Base-by-base conservation (phyloP, 257 asterid species). In the Linderniella brevidens region DNA sequence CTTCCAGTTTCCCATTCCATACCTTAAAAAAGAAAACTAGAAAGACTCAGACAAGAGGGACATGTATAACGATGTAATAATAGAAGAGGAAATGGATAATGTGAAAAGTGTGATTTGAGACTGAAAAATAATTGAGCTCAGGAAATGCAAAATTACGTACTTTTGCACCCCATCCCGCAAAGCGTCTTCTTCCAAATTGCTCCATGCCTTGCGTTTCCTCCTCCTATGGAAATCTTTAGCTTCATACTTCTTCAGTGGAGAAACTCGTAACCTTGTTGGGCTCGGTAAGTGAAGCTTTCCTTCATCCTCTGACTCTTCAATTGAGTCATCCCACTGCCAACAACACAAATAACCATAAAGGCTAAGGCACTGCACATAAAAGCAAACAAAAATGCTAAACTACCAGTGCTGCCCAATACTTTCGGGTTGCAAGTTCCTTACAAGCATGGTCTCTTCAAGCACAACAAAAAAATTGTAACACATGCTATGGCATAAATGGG, bases 291-390 rank as follows among this genome's bases (percentile, higher is more conserved):
- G 62, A 62, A 49, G 16, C 64, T 61, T 50, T 45, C 18, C 48
- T 48, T 50, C 78, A 18, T 68, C 90, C 13, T 48, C 38, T 9
- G 63, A 50, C 41, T 14, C 58, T 1, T 70, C 82, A 29, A 50
- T 40, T 11, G 78, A 74, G 17, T 77, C 92, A 35, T 74, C 73
- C 87, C 93, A 75, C 96, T 86, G 76, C 62, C n/a, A n/a, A n/a
- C n/a, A 68, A 49, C 3, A 25, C 32, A 25, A 25, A 25, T 2
- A 25, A 25, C 6, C 32, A 25, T 2, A 3, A 25, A n/a, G n/a
- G n/a, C n/a, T 25, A 25, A 25, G 6, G 32, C 32, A 25, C 32
- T 25, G 32, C 32, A 25, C 32, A n/a, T n/a, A 3, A 25, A 25
- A 25, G 32, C 32, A 25, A n/a, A n/a, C n/a, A n/a, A n/a, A n/a